Percentiles rank a stretch among this genome's conserved stretches.
phyloP scores from a whole-genome alignment of 2,329 filamentous ascomycete genomes.

The Fusarium sacchari region DNA sequence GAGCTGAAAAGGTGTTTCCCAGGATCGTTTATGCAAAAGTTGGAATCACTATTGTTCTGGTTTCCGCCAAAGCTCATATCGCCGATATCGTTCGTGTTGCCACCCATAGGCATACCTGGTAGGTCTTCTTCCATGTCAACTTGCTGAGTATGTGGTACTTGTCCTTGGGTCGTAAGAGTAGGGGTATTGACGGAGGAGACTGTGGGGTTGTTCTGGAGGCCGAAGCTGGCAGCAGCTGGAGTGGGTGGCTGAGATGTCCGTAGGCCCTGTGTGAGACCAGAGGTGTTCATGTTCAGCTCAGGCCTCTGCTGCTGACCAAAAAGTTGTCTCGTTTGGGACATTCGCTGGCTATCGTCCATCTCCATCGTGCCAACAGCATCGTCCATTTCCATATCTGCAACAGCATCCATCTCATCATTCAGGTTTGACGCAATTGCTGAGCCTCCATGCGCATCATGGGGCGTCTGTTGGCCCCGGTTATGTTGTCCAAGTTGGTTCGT shows the following conservation, averaged over 20 bases:
- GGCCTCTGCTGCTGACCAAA: constrained; percentile 73
- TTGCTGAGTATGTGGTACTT: constrained; percentile 68
- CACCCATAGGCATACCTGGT: constrained; percentile 70
- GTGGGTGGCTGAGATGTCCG: constrained; percentile 88
- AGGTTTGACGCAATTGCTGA: constrained; percentile 54
- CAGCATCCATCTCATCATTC: constrained; percentile 78
- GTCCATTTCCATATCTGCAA: constrained; percentile 98
- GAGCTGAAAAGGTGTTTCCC: constrained; percentile 93
- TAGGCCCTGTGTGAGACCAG: constrained; percentile 79
- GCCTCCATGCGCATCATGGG: constrained; percentile 52
- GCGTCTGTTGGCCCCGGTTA: constrained; percentile 45
- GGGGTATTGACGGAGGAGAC: constrained; percentile 98
- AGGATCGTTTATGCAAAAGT: constrained; percentile 85
- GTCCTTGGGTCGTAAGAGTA: constrained; percentile 81
- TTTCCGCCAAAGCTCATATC: constrained; percentile 63
- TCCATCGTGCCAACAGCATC: constrained; percentile 77
- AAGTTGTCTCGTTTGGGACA: constrained; percentile 75
- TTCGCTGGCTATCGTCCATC: constrained; percentile 69
- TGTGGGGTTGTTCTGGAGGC: constrained; percentile 90
- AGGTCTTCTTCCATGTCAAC: constrained; percentile 80
- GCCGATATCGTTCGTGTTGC: constrained; percentile 62
- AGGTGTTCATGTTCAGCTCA: constrained; percentile 83
- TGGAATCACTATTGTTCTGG: constrained; percentile 52
- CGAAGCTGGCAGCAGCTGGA: constrained; percentile 79
- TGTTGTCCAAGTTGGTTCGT: constrained; percentile 49